These are phyloP conservation scores for Hypomontagnella monticulosa DNA, from an alignment of 495 filamentous ascomycete species.

Conservation along the genomic window DNA sequence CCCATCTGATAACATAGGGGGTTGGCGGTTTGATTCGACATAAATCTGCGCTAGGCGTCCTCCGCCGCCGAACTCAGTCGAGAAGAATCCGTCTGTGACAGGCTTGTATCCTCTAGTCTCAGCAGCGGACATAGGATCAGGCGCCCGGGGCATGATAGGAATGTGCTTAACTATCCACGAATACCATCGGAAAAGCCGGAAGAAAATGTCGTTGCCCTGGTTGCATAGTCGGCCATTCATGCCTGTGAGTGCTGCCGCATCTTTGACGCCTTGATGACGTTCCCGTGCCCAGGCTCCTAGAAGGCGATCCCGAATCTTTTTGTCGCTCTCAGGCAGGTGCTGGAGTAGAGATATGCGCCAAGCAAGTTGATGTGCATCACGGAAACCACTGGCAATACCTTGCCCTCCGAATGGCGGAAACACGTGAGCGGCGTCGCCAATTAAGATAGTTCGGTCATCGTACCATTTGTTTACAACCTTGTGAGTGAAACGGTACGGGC, in stretches of 20 bases:
- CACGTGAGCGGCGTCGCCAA: slow-evolving; percentile 64
- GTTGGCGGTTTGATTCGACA: slow-evolving; percentile 17
- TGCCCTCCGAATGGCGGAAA: slow-evolving; percentile 68
- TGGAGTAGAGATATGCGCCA: slow-evolving; percentile 60
- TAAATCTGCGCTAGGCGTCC: slow-evolving; percentile 43
- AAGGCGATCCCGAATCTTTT: slow-evolving; percentile 14
- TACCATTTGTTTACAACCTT: slow-evolving; percentile 63
- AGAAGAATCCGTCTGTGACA: slow-evolving; percentile 42
- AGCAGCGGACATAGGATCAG: slow-evolving; percentile 8
- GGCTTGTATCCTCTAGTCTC: slow-evolving; percentile 35
- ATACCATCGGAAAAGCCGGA: slow-evolving; percentile 35
- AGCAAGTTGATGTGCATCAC: slow-evolving; percentile 51
- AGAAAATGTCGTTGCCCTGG: slow-evolving; percentile 18
- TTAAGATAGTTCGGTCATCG: slow-evolving; percentile 55
- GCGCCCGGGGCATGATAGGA: slow-evolving; percentile 13
- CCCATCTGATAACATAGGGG: slow-evolving; percentile 32
- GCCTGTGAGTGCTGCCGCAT: slow-evolving; percentile 37
- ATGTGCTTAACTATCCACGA: slow-evolving; percentile 20
- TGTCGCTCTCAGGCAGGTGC: slow-evolving; percentile 21
- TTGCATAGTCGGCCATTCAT: slow-evolving; percentile 45
- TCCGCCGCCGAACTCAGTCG: slow-evolving; percentile 34
- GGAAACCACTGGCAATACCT: slow-evolving; percentile 59
- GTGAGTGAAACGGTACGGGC: slow-evolving; percentile 59
- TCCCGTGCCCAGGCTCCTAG: slow-evolving; percentile 43
- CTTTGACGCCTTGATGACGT: slow-evolving; percentile 35